Percentiles rank a stretch among this genome's conserved stretches.
These are phyloP conservation scores for Dactylorhiza incarnata DNA, from an alignment of 106 monocot genomes.

Conservation along the genomic window DNA sequence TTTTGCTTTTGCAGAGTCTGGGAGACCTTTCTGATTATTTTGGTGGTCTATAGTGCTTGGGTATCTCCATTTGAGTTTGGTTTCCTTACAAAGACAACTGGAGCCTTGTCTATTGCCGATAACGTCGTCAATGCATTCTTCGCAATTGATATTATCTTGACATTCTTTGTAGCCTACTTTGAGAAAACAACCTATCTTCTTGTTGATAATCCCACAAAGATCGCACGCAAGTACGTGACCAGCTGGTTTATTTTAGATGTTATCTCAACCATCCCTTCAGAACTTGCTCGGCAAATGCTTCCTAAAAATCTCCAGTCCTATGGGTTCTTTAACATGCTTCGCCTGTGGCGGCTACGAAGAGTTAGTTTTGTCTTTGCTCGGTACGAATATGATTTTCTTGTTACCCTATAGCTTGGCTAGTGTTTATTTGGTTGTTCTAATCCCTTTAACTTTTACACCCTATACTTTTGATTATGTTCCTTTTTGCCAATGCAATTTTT, in stretches of 20 bases:
- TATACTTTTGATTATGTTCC: neutral
- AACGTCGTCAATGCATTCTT: constrained; percentile 80
- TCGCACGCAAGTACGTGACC: constrained; percentile 46
- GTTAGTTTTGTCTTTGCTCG: constrained; percentile 77
- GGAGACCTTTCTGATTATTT: constrained; percentile 52
- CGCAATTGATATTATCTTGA: constrained; percentile 66
- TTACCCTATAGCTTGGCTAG: neutral
- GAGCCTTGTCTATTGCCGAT: constrained; percentile 36
- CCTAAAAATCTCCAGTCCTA: constrained; percentile 33
- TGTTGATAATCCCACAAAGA: constrained; percentile 43
- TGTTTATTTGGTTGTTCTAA: neutral
- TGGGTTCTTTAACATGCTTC: constrained; percentile 82
- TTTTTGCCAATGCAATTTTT: neutral
- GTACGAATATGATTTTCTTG: constrained; percentile 28
- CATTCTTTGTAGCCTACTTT: constrained; percentile 78
- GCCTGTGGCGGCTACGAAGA: constrained; percentile 77
- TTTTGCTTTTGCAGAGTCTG: constrained; percentile 38
- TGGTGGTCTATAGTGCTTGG: constrained; percentile 76
- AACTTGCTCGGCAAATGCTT: constrained; percentile 45
- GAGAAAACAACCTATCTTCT: constrained; percentile 55
- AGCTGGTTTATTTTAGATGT: constrained; percentile 71
- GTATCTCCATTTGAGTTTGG: constrained; percentile 83
- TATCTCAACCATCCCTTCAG: constrained; percentile 57
- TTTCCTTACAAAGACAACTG: constrained; percentile 32
- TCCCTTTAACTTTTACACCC: neutral